These are phyloP conservation scores for Bruguiera parviflora DNA, from an alignment of 345 rosid genomes.

Conservation along the genomic window DNA sequence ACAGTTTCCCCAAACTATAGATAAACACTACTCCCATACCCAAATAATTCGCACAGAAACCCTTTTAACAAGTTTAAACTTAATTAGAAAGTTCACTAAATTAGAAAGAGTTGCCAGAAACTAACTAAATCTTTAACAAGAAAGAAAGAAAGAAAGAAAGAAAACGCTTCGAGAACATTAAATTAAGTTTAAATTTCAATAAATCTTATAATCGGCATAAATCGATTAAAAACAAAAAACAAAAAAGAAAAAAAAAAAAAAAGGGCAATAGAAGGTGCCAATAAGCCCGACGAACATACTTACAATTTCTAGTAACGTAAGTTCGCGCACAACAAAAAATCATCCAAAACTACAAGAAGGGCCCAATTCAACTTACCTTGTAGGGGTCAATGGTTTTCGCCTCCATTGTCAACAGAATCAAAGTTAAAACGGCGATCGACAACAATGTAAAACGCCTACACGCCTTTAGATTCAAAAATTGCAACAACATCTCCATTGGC, in stretches of 20 bases:
- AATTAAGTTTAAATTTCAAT: too few relatives aligned
- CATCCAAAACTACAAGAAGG: neutral
- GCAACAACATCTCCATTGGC: neutral
- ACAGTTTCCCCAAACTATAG: too few relatives aligned
- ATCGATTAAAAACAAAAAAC: too few relatives aligned
- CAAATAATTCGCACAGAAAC: neutral
- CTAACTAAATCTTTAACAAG: neutral
- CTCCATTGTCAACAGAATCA: conserved; percentile 27
- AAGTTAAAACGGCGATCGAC: conserved; percentile 27
- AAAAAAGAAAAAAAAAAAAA: too few relatives aligned
- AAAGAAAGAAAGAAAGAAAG: too few relatives aligned
- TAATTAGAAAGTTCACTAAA: neutral
- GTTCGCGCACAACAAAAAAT: neutral
- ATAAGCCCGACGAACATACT: neutral
- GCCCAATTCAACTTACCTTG: conserved; percentile 40
- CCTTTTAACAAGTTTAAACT: neutral
- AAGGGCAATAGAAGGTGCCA: too few relatives aligned
- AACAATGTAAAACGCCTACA: conserved; percentile 22
- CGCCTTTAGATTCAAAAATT: conserved; percentile 19
- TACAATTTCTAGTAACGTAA: neutral
- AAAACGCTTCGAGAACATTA: too few relatives aligned
- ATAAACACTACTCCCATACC: too few relatives aligned
- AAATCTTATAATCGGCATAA: too few relatives aligned
- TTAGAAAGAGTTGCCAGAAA: neutral
- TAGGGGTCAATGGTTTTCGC: conserved; percentile 69